Conservation (phyloP, 1,284 basidiomycete genomes). For the Xerocomus nothofagi region DNA sequence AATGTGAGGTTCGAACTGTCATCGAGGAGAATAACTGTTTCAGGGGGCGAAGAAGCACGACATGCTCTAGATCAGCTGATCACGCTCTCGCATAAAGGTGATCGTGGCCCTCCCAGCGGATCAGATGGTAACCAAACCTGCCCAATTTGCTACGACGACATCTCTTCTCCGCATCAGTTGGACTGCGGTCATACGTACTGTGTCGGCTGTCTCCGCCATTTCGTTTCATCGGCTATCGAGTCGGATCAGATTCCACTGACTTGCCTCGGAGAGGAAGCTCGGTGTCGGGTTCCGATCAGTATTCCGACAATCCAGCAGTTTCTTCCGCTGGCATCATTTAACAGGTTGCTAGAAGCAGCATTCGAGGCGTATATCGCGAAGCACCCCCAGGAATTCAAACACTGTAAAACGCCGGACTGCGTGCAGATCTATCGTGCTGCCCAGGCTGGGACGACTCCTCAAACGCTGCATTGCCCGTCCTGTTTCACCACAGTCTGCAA, state of each 20-base stretch:
- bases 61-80: slow-evolving; percentile 45
- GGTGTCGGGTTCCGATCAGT: slow-evolving; percentile 48
- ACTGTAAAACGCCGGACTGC: slow-evolving; percentile 59
- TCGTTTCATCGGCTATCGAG: slow-evolving; percentile 46
- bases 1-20: slow-evolving; percentile 44
- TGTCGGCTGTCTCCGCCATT: slow-evolving; percentile 49
- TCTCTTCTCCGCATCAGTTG: slow-evolving; percentile 45
- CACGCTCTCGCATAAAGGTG: slow-evolving; percentile 37
- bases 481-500: slow-evolving; percentile 54
- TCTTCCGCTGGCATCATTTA: slow-evolving; percentile 43
- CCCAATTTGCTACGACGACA: slow-evolving; percentile 51
- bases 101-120: slow-evolving; percentile 8
- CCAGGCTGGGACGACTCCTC: slow-evolving; percentile 23
- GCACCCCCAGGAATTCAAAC: slow-evolving; percentile 47
- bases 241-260: slow-evolving; percentile 48
- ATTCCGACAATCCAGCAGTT: slow-evolving; percentile 51
- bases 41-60: slow-evolving; percentile 50
- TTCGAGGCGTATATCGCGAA: slow-evolving; percentile 47
- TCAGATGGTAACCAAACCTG: slow-evolving; percentile 36
- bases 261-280: slow-evolving; percentile 51
- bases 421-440: slow-evolving; percentile 49
- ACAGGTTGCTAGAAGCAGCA: slow-evolving; percentile 44
- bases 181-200: slow-evolving; percentile 58
- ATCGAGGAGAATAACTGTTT: slow-evolving; percentile 41
- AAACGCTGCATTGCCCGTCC: slow-evolving; percentile 45